Conservation (phyloP, 352 stramenopile species). For the Nothophytophthora sp. region DNA sequence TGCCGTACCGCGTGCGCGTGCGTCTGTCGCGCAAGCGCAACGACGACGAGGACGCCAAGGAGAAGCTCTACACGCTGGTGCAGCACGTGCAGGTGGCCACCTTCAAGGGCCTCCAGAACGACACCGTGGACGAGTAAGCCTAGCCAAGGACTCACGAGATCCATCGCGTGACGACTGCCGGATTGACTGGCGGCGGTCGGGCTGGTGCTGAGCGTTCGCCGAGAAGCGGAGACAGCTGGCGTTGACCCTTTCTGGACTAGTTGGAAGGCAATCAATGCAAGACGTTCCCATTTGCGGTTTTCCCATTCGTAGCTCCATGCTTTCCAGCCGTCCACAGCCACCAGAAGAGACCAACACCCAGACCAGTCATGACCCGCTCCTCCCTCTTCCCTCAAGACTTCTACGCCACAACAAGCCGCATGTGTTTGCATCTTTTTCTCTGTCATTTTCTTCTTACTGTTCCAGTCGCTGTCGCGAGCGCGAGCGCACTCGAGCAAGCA, state of each 20-base stretch:
- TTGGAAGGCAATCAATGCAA: constrained; percentile 31
- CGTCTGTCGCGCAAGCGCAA: constrained; percentile 98
- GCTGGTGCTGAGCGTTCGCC: no score
- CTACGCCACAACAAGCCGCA: constrained; percentile 2
- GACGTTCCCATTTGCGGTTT: constrained; percentile 40
- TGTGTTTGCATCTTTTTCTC: constrained; percentile 28
- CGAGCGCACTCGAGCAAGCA: constrained; percentile 7
- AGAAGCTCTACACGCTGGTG: constrained; percentile 99
- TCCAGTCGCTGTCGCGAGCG: constrained; percentile 26
- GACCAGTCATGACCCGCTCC: no score
- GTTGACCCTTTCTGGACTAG: constrained; percentile 24
- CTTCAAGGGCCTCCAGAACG: constrained; percentile 98
- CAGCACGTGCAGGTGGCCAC: constrained; percentile 95
- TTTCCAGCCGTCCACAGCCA: not conserved
- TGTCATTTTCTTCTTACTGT: constrained; percentile 33
- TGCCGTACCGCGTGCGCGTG: constrained; percentile 97
- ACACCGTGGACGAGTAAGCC: constrained; percentile 93
- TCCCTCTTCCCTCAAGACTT: no score
- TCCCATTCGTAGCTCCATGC: constrained; percentile 5
- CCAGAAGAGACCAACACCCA: not conserved
- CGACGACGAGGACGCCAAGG: constrained; percentile 98
- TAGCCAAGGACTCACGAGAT: constrained; percentile 11
- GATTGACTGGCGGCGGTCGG: no score
- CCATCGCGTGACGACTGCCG: not conserved
- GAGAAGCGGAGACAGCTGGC: constrained; percentile 23